phyloP scores from a whole-genome alignment of 2,329 filamentous ascomycete species.

The Trichophyton benhamiae region DNA sequence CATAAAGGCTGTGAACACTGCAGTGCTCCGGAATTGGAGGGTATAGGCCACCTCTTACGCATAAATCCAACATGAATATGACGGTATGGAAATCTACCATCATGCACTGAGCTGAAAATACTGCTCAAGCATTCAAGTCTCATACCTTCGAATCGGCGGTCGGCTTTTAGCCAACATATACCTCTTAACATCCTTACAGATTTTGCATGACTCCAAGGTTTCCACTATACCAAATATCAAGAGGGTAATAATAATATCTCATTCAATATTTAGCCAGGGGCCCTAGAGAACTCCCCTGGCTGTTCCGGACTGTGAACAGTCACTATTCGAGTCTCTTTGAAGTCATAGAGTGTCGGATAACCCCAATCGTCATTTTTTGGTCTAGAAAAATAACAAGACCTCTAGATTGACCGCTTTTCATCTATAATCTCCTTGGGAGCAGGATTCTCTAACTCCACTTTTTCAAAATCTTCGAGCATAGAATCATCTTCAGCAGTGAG shows the following conservation, averaged over 20 bases:
- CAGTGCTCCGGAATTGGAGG: too few relatives aligned
- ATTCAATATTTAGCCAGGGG: neutral
- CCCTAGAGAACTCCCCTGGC: neutral
- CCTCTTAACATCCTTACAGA: neutral
- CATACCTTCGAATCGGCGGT: neutral
- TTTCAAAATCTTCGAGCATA: neutral
- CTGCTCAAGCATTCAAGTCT: too few relatives aligned
- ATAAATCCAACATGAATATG: too few relatives aligned
- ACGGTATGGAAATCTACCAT: too few relatives aligned
- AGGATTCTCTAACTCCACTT: neutral
- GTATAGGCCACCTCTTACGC: too few relatives aligned
- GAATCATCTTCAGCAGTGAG: neutral
- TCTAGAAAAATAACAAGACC: neutral
- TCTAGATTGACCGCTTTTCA: neutral
- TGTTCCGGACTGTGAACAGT: neutral
- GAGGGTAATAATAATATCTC: neutral
- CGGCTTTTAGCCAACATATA: neutral
- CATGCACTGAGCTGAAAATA: too few relatives aligned
- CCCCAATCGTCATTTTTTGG: neutral
- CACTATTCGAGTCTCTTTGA: neutral
- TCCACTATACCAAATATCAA: too few relatives aligned
- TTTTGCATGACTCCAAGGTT: too few relatives aligned
- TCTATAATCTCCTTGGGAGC: neutral
- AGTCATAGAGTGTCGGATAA: neutral
- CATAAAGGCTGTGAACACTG: too few relatives aligned